phyloP scores from a whole-genome alignment of 306 rosid species.

The Prunus fruticosa region DNA sequence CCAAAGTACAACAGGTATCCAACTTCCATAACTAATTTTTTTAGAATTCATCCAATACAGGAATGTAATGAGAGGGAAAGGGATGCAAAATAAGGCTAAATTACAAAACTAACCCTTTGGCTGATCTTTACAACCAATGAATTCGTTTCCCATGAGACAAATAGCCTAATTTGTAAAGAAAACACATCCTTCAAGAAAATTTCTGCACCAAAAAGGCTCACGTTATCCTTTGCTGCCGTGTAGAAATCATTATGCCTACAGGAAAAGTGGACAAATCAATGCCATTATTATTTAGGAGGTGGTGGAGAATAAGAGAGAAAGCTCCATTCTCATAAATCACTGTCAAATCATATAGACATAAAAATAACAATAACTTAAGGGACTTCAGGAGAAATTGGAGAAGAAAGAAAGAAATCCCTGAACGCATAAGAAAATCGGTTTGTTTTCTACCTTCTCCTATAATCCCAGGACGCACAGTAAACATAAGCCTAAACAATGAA shows the following conservation, averaged over 20 bases:
- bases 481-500: neutral
- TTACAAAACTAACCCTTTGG: conserved; percentile 52
- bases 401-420: neutral
- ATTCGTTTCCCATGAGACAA: conserved; percentile 62
- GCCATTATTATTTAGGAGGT: neutral
- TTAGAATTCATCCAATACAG: neutral
- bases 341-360: neutral
- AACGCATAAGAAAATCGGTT: neutral
- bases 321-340: neutral
- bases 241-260: conserved; percentile 62
- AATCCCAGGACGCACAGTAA: neutral
- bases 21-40: neutral
- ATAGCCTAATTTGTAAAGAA: conserved; percentile 69
- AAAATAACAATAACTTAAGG: neutral
- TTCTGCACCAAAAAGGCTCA: conserved; percentile 37
- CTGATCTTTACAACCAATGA: conserved; percentile 64
- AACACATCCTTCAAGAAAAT: conserved; percentile 50
- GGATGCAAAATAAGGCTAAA: neutral
- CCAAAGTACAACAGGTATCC: neutral
- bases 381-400: neutral
- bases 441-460: neutral
- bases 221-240: conserved; percentile 40
- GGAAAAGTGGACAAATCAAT: conserved; percentile 24
- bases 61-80: neutral
- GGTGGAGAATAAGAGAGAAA: neutral